Evolutionary conservation across 495 filamentous ascomycete species (phyloP).

Genomic region (Aspergillus cristatus): DNA sequence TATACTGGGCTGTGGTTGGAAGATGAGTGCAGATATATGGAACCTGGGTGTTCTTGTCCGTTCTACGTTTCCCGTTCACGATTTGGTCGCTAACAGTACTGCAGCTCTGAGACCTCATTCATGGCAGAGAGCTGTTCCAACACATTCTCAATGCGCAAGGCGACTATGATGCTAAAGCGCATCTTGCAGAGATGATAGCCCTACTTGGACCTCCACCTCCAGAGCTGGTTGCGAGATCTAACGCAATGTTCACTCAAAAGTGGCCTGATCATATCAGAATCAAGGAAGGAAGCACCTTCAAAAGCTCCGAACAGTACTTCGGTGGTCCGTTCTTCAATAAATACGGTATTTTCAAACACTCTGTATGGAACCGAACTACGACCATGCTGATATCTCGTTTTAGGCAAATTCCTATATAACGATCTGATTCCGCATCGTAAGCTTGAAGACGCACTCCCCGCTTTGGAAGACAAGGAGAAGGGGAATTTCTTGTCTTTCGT

Average conservation of each 20-base stretch:
- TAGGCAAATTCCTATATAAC: constrained; percentile 13
- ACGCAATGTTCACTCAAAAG: constrained; percentile 6
- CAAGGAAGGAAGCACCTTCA: constrained; percentile 7
- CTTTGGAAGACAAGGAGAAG: constrained; percentile 15
- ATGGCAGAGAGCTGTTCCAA: constrained; percentile 28
- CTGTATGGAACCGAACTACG: neutral
- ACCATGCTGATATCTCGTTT: neutral
- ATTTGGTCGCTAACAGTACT: neutral
- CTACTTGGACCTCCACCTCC: constrained; percentile 32
- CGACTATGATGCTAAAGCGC: no score
- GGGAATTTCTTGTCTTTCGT: constrained; percentile 19
- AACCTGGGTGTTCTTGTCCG: constrained; percentile 34
- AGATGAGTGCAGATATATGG: constrained; percentile 30
- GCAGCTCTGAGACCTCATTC: constrained; percentile 39
- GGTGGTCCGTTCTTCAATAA: constrained; percentile 14
- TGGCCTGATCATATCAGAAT: constrained; percentile 11
- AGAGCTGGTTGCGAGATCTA: constrained; percentile 20
- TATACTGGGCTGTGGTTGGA: constrained; percentile 29
- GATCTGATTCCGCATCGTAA: constrained; percentile 13
- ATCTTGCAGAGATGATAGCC: no score
- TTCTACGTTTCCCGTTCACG: no score
- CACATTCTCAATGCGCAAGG: no score
- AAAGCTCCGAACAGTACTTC: constrained; percentile 11
- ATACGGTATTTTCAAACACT: constrained; percentile 9
- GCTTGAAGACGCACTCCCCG: constrained; percentile 10